Conservation (phyloP, 2,329 filamentous ascomycete genomes). For the Neonectria neomacrospora region DNA sequence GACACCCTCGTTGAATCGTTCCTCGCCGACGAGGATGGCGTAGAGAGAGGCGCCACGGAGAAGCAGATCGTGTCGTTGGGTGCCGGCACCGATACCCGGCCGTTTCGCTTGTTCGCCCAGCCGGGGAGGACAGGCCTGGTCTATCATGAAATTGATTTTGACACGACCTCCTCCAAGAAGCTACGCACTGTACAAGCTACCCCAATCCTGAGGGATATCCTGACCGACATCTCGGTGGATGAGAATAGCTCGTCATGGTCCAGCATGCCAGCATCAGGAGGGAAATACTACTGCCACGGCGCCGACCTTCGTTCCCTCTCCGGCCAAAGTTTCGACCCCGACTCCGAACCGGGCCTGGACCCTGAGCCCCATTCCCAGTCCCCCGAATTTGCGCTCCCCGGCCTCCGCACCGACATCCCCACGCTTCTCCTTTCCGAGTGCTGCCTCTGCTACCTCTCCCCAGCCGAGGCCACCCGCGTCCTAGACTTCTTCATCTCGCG, state of each 20-base stretch:
- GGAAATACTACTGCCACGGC: constrained; percentile 68
- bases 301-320: constrained; percentile 75
- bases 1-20: constrained; percentile 82
- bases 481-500: constrained; percentile 71
- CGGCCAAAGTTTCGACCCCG: neutral
- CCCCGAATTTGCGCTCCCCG: constrained; percentile 42
- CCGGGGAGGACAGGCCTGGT: constrained; percentile 59
- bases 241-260: constrained; percentile 58
- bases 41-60: constrained; percentile 39
- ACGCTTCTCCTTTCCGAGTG: constrained; percentile 94
- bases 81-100: constrained; percentile 92
- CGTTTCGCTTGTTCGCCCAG: constrained; percentile 75
- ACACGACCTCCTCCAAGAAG: constrained; percentile 76
- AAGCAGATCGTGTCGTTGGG: constrained; percentile 92
- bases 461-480: constrained; percentile 70
- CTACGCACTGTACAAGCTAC: constrained; percentile 63
- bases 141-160: constrained; percentile 96
- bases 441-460: constrained; percentile 88
- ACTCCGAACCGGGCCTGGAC: neutral
- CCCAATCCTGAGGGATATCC: constrained; percentile 52
- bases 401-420: constrained; percentile 69
- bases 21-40: constrained; percentile 57
- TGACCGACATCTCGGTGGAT: constrained; percentile 48
- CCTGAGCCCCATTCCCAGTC: constrained; percentile 12
- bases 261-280: constrained; percentile 52